A percentile compares a stretch with the other conserved stretches of the same genome.
Evolutionary conservation across 805 yeast genomes (phyloP).

Genomic region (Zygosaccharomyces kombuchaensis): DNA sequence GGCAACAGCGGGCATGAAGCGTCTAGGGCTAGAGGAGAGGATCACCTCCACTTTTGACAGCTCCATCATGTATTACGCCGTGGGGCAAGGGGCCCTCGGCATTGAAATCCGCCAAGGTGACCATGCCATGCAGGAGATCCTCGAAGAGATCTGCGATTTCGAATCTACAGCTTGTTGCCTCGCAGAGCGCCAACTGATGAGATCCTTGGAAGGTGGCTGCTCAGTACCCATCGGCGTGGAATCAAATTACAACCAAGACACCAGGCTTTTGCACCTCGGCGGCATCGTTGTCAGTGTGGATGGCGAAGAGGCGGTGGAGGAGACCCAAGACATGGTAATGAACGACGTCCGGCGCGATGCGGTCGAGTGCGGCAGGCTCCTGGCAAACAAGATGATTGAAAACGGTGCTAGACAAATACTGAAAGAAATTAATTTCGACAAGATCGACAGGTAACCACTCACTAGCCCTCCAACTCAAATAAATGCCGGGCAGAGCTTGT

Average conservation of each 20-base stretch:
- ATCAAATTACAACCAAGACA: slow-evolving; percentile 46
- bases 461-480: not conserved
- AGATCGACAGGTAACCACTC: slow-evolving; percentile 39
- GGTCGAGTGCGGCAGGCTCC: slow-evolving; percentile 57
- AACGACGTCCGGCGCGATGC: slow-evolving; percentile 56
- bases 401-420: slow-evolving; percentile 82
- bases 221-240: slow-evolving; percentile 95
- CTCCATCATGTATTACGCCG: slow-evolving; percentile 89
- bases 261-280: slow-evolving; percentile 48
- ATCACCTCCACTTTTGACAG: slow-evolving; percentile 68
- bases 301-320: slow-evolving; percentile 68
- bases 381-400: slow-evolving; percentile 63
- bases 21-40: slow-evolving; percentile 68
- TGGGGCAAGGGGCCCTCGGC: slow-evolving; percentile 98
- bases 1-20: slow-evolving; percentile 87
- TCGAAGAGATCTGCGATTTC: slow-evolving; percentile 60
- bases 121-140: slow-evolving; percentile 49
- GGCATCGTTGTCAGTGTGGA: slow-evolving; percentile 83
- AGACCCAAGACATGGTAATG: slow-evolving; percentile 33
- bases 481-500: not conserved
- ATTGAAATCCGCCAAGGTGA: slow-evolving; percentile 80
- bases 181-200: slow-evolving; percentile 85
- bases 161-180: slow-evolving; percentile 69
- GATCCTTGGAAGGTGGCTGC: slow-evolving; percentile 93
- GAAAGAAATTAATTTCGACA: slow-evolving; percentile 71